A percentile compares a stretch with the other conserved stretches of the same genome.
These are phyloP conservation scores for Diacronema lutheri DNA, from an alignment of 78 protist species.

Conservation along the genomic window DNA sequence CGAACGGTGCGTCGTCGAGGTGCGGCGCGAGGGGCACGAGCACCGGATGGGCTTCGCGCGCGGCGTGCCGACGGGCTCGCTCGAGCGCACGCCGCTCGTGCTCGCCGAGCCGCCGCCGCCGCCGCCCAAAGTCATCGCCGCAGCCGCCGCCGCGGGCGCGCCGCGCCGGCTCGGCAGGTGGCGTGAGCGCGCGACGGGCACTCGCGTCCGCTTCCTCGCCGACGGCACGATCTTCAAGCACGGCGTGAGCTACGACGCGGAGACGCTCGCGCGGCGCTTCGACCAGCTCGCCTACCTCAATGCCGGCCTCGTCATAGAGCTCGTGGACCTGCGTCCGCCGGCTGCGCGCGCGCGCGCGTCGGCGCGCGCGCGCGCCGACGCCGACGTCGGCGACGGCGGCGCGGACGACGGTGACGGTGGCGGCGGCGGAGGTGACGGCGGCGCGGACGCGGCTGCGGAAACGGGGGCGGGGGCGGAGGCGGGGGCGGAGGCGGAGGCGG, in stretches of 20 bases:
- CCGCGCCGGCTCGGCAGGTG: background rate
- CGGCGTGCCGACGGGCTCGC: background rate
- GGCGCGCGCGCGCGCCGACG: background rate
- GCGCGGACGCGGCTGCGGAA: background rate
- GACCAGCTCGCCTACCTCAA: constrained; percentile 12
- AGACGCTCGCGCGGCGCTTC: background rate
- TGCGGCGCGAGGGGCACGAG: background rate
- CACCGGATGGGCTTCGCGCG: background rate
- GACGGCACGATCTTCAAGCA: background rate
- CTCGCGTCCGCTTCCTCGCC: background rate
- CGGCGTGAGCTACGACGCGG: background rate
- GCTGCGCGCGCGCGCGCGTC: too few relatives aligned
- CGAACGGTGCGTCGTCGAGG: background rate
- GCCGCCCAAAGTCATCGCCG: too few relatives aligned
- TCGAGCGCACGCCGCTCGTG: background rate
- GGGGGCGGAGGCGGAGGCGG: background rate
- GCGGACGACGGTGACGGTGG: background rate
- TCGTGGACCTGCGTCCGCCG: background rate
- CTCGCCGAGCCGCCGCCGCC: too few relatives aligned
- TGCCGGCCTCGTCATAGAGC: background rate
- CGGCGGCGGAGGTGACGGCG: background rate
- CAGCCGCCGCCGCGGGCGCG: too few relatives aligned
- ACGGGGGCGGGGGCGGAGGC: background rate
- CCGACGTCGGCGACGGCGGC: background rate
- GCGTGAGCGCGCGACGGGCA: background rate